Percentiles rank a stretch among this genome's conserved stretches.
These are phyloP conservation scores for Elaeagnus macrophylla DNA, from an alignment of 306 rosid genomes.

Conservation along the genomic window DNA sequence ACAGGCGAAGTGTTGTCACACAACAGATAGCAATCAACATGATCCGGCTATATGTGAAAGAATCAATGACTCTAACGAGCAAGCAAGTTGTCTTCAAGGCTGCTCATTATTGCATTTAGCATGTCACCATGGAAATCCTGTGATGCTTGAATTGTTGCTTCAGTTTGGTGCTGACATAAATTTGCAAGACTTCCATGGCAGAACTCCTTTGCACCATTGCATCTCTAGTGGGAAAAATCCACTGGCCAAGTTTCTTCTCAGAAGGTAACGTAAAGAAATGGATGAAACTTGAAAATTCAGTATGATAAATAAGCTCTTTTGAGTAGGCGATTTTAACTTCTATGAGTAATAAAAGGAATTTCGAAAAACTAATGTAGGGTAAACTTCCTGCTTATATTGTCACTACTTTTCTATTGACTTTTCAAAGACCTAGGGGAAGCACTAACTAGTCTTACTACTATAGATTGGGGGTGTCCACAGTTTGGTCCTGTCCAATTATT, in stretches of 20 bases:
- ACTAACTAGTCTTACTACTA: too few relatives aligned
- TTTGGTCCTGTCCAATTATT: too few relatives aligned
- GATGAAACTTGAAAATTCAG: too few relatives aligned
- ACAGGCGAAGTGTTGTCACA: conserved; percentile 6
- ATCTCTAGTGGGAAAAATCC: conserved; percentile 51
- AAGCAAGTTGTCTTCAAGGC: conserved; percentile 56
- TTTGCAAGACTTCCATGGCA: conserved; percentile 69
- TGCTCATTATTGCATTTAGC: conserved; percentile 86
- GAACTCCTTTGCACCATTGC: conserved; percentile 92
- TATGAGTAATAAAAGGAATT: too few relatives aligned
- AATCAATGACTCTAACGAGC: conserved; percentile 32
- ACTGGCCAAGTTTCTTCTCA: conserved; percentile 71
- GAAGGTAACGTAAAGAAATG: conserved; percentile 45
- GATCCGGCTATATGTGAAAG: conserved; percentile 50
- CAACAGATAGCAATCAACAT: conserved; percentile 28
- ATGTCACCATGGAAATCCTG: conserved; percentile 44
- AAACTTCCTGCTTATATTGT: too few relatives aligned
- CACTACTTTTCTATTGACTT: too few relatives aligned
- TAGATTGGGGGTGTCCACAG: too few relatives aligned
- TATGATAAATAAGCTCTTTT: too few relatives aligned
- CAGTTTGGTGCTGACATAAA: conserved; percentile 86
- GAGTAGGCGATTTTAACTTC: too few relatives aligned
- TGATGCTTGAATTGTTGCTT: conserved; percentile 84
- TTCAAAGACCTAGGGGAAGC: too few relatives aligned
- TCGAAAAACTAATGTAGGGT: too few relatives aligned